Percentiles rank a stretch among this genome's conserved stretches.
Evolutionary conservation across 2,329 filamentous ascomycete genomes (phyloP).

Genomic region (Parascedosporium putredinis): DNA sequence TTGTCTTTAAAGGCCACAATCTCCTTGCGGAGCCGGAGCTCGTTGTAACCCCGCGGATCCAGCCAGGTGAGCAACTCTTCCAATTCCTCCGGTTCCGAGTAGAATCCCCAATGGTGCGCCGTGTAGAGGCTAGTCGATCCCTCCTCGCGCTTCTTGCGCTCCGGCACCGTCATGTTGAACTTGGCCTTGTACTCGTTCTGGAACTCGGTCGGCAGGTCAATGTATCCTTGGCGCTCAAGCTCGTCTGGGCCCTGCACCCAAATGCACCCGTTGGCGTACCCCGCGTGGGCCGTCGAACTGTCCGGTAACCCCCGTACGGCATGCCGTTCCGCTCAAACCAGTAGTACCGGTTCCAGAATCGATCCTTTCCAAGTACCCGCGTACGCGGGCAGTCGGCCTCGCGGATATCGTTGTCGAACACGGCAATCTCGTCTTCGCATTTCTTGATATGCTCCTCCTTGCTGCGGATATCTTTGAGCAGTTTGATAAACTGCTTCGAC

Average conservation of each 20-base stretch:
- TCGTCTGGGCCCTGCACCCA: constrained; percentile 96
- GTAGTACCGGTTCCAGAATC: constrained; percentile 97
- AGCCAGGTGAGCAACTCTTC: constrained; percentile 79
- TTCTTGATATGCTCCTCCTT: constrained; percentile 70
- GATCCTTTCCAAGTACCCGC: constrained; percentile 80
- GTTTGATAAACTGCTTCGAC: constrained; percentile 78
- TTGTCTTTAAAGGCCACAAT: constrained; percentile 64
- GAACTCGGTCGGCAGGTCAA: constrained; percentile 62
- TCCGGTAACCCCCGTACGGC: constrained; percentile 83
- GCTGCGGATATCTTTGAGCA: constrained; percentile 81
- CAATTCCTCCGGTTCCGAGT: constrained; percentile 67
- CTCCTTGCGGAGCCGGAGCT: constrained; percentile 81
- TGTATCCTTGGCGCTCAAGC: constrained; percentile 75
- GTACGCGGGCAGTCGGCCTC: constrained; percentile 91
- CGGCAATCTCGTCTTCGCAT: constrained; percentile 75
- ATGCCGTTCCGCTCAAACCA: constrained; percentile 99
- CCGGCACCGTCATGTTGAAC: constrained; percentile 72
- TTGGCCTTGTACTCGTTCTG: constrained; percentile 65
- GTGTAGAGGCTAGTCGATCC: constrained; percentile 66
- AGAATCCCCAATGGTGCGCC: constrained; percentile 83
- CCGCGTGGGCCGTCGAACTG: constrained; percentile 77
- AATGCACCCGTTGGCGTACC: constrained; percentile 86
- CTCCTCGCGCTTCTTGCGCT: constrained; percentile 80
- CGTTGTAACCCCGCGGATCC: constrained; percentile 75
- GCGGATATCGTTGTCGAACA: constrained; percentile 82